Evolutionary conservation across 176 grass and related monocot genomes (phyloP).

Genomic region (Zoysia pacifica): DNA sequence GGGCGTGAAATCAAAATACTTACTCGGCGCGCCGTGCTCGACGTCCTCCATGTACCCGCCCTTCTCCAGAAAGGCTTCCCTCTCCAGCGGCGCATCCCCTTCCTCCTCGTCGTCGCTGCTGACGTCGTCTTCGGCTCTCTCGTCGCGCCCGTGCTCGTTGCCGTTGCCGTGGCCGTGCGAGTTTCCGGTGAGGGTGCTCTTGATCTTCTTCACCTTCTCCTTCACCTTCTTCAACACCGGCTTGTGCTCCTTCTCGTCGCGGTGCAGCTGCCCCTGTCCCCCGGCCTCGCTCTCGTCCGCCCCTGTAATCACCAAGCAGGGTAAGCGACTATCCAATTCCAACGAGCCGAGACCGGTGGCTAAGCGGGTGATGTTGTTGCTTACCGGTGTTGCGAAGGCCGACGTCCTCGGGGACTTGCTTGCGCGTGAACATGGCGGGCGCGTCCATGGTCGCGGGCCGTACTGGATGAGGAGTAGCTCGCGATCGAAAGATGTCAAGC

Average conservation of each 20-base stretch:
- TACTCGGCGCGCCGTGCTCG: conserved; percentile 60
- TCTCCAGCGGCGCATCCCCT: conserved; percentile 6
- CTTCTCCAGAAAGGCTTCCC: conserved; percentile 41
- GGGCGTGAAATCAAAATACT: background rate
- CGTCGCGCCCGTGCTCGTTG: conserved; percentile 1
- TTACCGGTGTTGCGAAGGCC: conserved; percentile 39
- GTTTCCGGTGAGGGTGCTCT: conserved; percentile 56
- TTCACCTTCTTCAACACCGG: conserved; percentile 77
- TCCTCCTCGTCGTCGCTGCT: conserved; percentile 26
- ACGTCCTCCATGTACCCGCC: conserved; percentile 59
- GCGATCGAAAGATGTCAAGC: conserved; percentile 11
- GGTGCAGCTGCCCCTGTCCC: conserved; percentile 52
- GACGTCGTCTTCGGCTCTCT: background rate
- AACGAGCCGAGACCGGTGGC: background rate
- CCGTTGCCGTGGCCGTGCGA: conserved; percentile 1
- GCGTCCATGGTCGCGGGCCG: conserved; percentile 42
- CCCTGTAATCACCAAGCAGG: background rate
- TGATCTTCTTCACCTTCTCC: conserved; percentile 90
- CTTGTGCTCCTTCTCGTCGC: conserved; percentile 61
- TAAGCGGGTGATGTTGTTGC: background rate
- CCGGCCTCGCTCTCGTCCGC: conserved; percentile 28
- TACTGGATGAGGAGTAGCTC: background rate
- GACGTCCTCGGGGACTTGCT: conserved; percentile 52
- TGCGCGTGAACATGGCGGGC: conserved; percentile 37
- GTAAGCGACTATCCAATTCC: background rate